Evolutionary conservation across 495 filamentous ascomycete genomes (phyloP), one percentile per base, ranked within the genome.

Genomic region (Podospora didyma): DNA sequence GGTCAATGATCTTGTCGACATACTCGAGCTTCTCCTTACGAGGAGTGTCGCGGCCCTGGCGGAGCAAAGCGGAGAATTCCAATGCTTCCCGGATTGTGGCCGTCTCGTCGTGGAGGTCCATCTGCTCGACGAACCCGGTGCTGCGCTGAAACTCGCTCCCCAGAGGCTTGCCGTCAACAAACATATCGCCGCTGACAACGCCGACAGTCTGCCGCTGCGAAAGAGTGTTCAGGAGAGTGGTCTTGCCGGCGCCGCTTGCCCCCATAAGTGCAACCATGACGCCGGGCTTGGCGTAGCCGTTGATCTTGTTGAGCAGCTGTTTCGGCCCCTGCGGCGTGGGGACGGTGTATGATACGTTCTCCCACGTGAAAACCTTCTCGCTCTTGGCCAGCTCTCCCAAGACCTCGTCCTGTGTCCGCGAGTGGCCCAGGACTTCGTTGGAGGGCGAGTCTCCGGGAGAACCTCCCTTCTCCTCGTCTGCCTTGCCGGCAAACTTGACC

Each of bases 121-220:
- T 89, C 69, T 96, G 91, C 67, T 95, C 84, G 61, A 88, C 90
- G 71, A 89, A 96, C 26, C 91, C 91, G 35, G 89, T 93, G 19
- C 81, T 80, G 20, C 91, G 81, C 64, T 92, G 89, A 70, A 96
- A 96, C 22, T 87, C 85, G 9, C 73, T 65, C 0, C 80, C 84
- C 0, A 91, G 78, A 0, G 80, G 72, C 26, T 81, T 80, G 17
- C 90, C 91, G 61, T 95, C 88, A 3, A 96, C 87, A 12, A 91
- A 77, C 81, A 93, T 89, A 21, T 86, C 79, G 12, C 90, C 90
- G 7, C 73, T 71, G 14, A 93, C 76, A 2, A 89, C 81, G 23
- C 91, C 91, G 60, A 80, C 81, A 17, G 77, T 85, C 65, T 90
- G 84, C 11, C 90, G 83, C 59, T 95, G 89, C 3, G 89, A 84